Conservation (phyloP, 225 moss, liverwort and hornwort genomes). For the Sphagnum contortum region DNA sequence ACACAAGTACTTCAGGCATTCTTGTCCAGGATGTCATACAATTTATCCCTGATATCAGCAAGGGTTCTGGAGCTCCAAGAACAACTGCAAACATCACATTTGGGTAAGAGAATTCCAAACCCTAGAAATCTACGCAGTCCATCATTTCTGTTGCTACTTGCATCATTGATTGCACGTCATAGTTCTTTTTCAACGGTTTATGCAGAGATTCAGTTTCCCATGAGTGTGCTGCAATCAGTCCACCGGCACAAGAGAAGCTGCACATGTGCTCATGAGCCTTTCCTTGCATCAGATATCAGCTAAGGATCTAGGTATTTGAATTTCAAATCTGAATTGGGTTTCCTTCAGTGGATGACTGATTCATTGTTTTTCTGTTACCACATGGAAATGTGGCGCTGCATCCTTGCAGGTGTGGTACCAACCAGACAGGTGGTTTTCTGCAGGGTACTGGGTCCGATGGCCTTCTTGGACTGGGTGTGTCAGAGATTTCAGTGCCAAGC, state of each 20-base stretch:
- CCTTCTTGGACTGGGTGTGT: slow-evolving; percentile 36
- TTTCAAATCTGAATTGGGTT: no score
- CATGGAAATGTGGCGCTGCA: no score
- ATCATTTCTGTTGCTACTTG: not conserved
- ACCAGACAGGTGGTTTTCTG: slow-evolving; percentile 28
- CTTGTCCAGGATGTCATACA: slow-evolving; percentile 64
- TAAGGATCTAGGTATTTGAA: no score
- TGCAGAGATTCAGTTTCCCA: not conserved
- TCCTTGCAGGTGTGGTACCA: slow-evolving; percentile 31
- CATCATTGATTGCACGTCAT: not conserved
- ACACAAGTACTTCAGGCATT: slow-evolving; percentile 52
- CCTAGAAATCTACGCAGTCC: no score
- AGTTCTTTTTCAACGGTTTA: not conserved
- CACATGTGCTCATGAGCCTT: no score
- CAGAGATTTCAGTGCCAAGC: slow-evolving; percentile 22
- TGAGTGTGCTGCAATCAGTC: not conserved
- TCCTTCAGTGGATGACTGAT: not conserved
- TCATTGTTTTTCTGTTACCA: not conserved
- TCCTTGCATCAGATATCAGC: no score
- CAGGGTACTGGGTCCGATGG: slow-evolving; percentile 26
- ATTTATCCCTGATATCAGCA: slow-evolving; percentile 25
- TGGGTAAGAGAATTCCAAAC: slow-evolving; percentile 15
- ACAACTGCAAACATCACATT: slow-evolving; percentile 9
- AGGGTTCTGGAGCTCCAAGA: slow-evolving; percentile 14
- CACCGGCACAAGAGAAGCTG: not conserved